Evolutionary conservation across 805 yeast species (phyloP).

Genomic region (Teunomyces funiuensis): DNA sequence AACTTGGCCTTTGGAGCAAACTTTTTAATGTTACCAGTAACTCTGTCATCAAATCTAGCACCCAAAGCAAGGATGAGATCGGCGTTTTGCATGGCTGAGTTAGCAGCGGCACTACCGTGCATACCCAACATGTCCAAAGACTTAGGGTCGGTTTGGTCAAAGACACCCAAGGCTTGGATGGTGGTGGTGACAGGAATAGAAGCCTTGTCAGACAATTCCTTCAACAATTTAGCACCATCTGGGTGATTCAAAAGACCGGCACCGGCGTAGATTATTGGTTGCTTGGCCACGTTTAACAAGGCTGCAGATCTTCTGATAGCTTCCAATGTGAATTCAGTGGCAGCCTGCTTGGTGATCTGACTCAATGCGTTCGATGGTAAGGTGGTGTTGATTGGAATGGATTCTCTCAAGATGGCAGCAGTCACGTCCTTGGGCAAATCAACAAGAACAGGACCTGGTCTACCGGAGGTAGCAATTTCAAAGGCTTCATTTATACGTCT

Average conservation of each 20-base stretch:
- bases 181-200: constrained; percentile 96
- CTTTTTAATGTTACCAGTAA: constrained; percentile 78
- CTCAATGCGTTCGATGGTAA: constrained; percentile 73
- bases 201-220: constrained; percentile 87
- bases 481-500: constrained; percentile 96
- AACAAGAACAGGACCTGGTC: constrained; percentile 98
- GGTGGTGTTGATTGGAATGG: constrained; percentile 80
- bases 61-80: constrained; percentile 93
- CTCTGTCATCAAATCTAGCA: constrained; percentile 98
- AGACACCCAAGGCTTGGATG: constrained; percentile 90
- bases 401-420: constrained; percentile 79
- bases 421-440: constrained; percentile 98
- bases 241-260: constrained; percentile 80
- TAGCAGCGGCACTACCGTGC: constrained; percentile 97
- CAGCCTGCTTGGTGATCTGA: constrained; percentile 66
- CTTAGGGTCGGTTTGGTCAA: constrained; percentile 87
- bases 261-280: constrained; percentile 89
- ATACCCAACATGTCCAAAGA: constrained; percentile 96
- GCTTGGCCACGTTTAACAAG: constrained; percentile 77
- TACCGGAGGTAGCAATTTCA: constrained; percentile 91
- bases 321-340: constrained; percentile 71
- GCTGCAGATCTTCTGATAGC: constrained; percentile 76
- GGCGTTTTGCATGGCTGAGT: constrained; percentile 89
- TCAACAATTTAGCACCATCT: constrained; percentile 76
- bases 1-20: constrained; percentile 92